Evolutionary conservation across 208 protist genomes (phyloP).

Genomic region (Leishmania lainsoni): DNA sequence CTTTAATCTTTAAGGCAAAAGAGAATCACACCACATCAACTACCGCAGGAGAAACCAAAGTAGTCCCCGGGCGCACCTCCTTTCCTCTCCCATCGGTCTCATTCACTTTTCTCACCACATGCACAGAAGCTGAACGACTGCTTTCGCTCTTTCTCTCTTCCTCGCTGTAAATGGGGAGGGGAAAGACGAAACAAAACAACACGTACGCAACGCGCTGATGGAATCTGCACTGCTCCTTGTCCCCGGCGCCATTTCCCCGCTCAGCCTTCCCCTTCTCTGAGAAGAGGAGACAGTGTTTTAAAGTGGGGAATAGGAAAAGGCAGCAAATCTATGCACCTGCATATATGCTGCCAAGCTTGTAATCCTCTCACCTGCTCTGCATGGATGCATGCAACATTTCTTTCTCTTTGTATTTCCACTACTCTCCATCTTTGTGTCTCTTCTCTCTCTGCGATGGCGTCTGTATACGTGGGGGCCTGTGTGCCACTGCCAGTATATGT

Average conservation of each 20-base stretch:
- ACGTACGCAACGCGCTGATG: too few relatives aligned
- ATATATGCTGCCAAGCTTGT: background rate
- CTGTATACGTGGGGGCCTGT: background rate
- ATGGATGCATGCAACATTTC: background rate
- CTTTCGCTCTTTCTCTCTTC: background rate
- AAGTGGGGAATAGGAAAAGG: background rate
- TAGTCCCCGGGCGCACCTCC: background rate
- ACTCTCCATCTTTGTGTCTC: background rate
- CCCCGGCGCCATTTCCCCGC: too few relatives aligned
- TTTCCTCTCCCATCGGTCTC: background rate
- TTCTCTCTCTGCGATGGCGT: background rate
- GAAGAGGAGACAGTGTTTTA: background rate
- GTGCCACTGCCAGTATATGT: background rate
- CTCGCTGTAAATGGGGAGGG: too few relatives aligned
- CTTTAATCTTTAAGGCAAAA: background rate
- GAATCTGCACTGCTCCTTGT: too few relatives aligned
- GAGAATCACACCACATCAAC: background rate
- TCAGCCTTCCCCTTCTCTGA: background rate
- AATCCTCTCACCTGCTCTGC: background rate
- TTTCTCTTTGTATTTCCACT: conserved; percentile 2
- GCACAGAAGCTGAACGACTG: background rate
- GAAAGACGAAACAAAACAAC: too few relatives aligned
- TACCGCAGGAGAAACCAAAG: background rate
- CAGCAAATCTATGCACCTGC: background rate
- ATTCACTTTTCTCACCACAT: background rate